Percentiles rank a stretch among this genome's conserved stretches.
Evolutionary conservation across 805 yeast species (phyloP).

Genomic region (Metschnikowia kofuensis): DNA sequence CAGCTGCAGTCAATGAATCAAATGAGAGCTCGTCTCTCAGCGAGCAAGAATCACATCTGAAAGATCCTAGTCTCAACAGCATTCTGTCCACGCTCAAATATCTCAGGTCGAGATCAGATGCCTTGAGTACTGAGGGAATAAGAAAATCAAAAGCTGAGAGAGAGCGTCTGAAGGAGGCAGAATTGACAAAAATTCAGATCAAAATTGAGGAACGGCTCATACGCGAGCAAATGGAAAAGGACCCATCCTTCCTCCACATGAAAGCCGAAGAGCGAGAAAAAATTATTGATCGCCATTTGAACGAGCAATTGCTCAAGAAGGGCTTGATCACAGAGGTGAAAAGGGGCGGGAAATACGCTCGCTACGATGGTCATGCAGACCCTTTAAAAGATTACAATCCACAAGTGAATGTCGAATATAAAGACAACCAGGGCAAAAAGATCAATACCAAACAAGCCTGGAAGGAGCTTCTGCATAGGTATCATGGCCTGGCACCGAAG

Average conservation of each 20-base stretch:
- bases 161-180: slow-evolving; percentile 27
- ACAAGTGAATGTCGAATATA: slow-evolving; percentile 51
- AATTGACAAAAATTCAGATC: slow-evolving; percentile 27
- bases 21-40: neutral
- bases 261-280: slow-evolving; percentile 29
- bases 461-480: slow-evolving; percentile 71
- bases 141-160: slow-evolving; percentile 14
- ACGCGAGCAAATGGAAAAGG: slow-evolving; percentile 26
- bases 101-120: slow-evolving; percentile 5
- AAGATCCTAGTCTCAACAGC: slow-evolving; percentile 5
- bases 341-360: slow-evolving; percentile 8
- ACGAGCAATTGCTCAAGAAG: slow-evolving; percentile 26
- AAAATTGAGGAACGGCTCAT: slow-evolving; percentile 34
- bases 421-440: slow-evolving; percentile 60
- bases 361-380: slow-evolving; percentile 6
- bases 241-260: slow-evolving; percentile 24
- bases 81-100: slow-evolving; percentile 17
- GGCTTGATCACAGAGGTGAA: slow-evolving; percentile 20
- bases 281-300: slow-evolving; percentile 27
- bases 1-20: neutral
- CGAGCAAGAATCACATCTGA: neutral
- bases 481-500: slow-evolving; percentile 56
- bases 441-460: slow-evolving; percentile 69
- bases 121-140: neutral
- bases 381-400: slow-evolving; percentile 40